Conservation (phyloP, 805 yeast species). For the Limtongozyma cylindracea region DNA sequence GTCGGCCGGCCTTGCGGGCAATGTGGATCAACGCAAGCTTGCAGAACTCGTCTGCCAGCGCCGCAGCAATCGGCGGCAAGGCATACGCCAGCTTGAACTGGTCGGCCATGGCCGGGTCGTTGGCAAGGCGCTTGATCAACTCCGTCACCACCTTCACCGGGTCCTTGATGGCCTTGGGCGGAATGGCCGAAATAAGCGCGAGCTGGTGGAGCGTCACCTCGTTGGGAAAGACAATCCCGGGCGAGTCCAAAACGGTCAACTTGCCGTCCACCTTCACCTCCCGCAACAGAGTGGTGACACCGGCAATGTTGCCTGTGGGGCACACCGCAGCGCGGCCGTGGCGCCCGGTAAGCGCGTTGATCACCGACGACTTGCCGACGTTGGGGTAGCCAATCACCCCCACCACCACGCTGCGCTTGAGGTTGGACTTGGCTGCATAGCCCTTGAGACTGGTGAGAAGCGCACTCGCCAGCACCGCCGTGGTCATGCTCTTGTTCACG, state of each 20-base stretch:
- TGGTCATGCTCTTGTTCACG: constrained; percentile 52
- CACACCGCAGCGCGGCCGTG: constrained; percentile 60
- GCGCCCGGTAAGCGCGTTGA: constrained; percentile 66
- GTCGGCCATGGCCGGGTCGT: constrained; percentile 53
- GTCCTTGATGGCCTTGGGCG: constrained; percentile 66
- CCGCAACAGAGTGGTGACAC: constrained; percentile 80
- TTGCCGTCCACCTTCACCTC: constrained; percentile 84
- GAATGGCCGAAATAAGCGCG: constrained; percentile 69
- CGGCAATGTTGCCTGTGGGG: constrained; percentile 95
- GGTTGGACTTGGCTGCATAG: constrained; percentile 60
- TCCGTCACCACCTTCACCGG: constrained; percentile 63
- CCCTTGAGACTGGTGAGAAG: constrained; percentile 64
- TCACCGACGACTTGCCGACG: constrained; percentile 89
- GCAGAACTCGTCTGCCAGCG: constrained; percentile 50
- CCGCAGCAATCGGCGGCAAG: constrained; percentile 56
- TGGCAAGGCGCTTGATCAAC: constrained; percentile 51
- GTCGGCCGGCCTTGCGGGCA: constrained; percentile 79
- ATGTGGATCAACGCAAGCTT: constrained; percentile 78
- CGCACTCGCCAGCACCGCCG: constrained; percentile 43
- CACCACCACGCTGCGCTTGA: constrained; percentile 73
- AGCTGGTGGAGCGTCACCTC: constrained; percentile 61
- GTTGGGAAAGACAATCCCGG: constrained; percentile 93
- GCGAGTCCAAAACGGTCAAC: constrained; percentile 76
- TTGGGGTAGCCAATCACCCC: constrained; percentile 97
- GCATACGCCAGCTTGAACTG: constrained; percentile 49